Conservation (phyloP, 2,329 filamentous ascomycete genomes). For the Talaromyces verruculosus region DNA sequence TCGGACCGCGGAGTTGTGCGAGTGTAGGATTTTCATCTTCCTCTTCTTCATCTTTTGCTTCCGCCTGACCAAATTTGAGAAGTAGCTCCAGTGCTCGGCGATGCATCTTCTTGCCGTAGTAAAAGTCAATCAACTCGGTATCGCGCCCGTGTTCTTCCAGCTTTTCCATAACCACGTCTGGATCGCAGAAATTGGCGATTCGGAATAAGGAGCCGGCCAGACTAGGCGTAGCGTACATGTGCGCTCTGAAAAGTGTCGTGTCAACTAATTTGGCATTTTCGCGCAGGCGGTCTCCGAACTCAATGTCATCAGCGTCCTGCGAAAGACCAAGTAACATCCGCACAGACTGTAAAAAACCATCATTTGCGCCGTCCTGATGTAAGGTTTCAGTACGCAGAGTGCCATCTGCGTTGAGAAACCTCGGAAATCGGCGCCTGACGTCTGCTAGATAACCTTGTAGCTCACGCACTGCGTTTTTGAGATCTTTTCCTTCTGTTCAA, state of each 20-base stretch:
- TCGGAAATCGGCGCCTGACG: constrained; percentile 66
- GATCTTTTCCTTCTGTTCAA: constrained; percentile 71
- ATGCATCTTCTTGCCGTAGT: constrained; percentile 92
- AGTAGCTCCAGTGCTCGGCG: constrained; percentile 80
- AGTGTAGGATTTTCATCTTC: constrained; percentile 40
- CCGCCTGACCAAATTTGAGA: constrained; percentile 68
- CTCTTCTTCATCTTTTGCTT: constrained; percentile 30
- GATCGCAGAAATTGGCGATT: constrained; percentile 95
- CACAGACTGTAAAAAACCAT: constrained; percentile 47
- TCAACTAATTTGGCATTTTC: constrained; percentile 83
- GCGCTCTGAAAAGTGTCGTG: constrained; percentile 88
- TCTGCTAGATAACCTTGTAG: constrained; percentile 86
- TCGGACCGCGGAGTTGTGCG: constrained; percentile 71
- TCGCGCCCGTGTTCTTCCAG: constrained; percentile 85
- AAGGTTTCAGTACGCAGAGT: constrained; percentile 41
- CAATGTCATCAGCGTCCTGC: constrained; percentile 51
- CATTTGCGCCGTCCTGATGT: constrained; percentile 33
- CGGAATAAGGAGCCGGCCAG: constrained; percentile 88
- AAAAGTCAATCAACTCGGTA: constrained; percentile 94
- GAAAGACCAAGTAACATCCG: constrained; percentile 49
- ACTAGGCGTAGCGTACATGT: constrained; percentile 87
- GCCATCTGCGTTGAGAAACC: constrained; percentile 60
- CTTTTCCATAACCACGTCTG: constrained; percentile 89
- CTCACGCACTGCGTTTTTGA: constrained; percentile 76
- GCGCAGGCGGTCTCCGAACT: constrained; percentile 70